Base-by-base conservation (phyloP, 805 yeast genomes). In the Scheffersomyces ergatensis region DNA sequence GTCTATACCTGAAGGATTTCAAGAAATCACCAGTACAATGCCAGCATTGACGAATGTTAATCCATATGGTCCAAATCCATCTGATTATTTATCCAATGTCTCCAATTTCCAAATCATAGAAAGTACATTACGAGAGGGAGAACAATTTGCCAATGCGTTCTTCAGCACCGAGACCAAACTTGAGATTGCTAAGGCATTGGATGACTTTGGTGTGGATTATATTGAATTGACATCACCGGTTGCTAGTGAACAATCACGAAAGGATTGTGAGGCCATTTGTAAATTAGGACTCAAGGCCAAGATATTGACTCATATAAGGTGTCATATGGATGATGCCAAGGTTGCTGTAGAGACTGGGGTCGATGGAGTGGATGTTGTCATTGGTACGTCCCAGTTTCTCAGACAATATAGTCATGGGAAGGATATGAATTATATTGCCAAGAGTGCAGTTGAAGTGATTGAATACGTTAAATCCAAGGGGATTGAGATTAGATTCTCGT, bases 331-430 rank as follows among this genome's bases (percentile, higher is more conserved):
- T 67, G 99, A 93, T 59, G 99, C 98, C 42, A 78, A 84, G 56
- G 87, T 93, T 45, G 99, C 99, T 5, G 99, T 92, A 36, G 93
- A 88, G 60, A 92, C 98, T 30, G 98, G 99, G 63, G 99, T 93
- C 39, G 98, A 93, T 63, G 99, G 98, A 70, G 98, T 92, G 47
- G 97, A 93, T 71, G 97, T 92, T 43, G 97, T 92, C 45, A 92
- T 92, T 66, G 98, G 98, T 50, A 92, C 98, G 17, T 90, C 97
- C 24, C 95, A 86, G 66, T 93, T 89, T 65, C 76, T 93, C 58
- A 83, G 98, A 69, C 85, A 90, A 66, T 90, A 82, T 66, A 86
- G 96, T 19, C 98, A 93, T 65, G 99, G 99, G 63, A 92, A 92
- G 75, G 99, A 92, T 70, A 92, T 92, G 99, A 83, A 88, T 63